Evolutionary conservation across 2,329 filamentous ascomycete species (phyloP).

Genomic region (Epichloe bromicola): DNA sequence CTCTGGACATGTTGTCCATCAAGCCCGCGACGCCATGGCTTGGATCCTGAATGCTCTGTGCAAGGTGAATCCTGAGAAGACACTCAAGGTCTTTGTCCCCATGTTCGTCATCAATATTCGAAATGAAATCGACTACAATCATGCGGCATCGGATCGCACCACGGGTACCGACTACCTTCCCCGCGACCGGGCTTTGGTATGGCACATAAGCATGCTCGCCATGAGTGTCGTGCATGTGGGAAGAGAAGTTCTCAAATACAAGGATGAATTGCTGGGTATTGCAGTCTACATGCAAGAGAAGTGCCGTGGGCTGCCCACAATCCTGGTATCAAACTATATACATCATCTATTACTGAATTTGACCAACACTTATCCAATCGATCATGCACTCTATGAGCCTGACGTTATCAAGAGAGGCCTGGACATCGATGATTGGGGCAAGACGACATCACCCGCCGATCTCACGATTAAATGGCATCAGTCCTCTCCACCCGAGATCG

Average conservation of each 20-base stretch:
- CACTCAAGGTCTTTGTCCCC: conserved; percentile 78
- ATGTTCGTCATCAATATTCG: conserved; percentile 85
- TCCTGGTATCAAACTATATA: conserved; percentile 94
- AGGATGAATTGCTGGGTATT: conserved; percentile 79
- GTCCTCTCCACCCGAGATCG: conserved; percentile 64
- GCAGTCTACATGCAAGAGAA: conserved; percentile 93
- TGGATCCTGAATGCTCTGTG: conserved; percentile 95
- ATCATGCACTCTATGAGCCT: conserved; percentile 80
- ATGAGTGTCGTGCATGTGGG: conserved; percentile 98
- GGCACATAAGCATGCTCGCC: conserved; percentile 93
- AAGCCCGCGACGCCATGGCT: conserved; percentile 93
- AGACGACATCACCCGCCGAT: conserved; percentile 57
- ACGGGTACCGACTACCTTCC: conserved; percentile 89
- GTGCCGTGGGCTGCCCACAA: conserved; percentile 84
- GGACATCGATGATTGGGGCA: conserved; percentile 72
- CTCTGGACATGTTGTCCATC: conserved; percentile 87
- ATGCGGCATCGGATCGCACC: conserved; percentile 86
- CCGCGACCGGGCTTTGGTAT: conserved; percentile 82
- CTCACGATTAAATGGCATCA: conserved; percentile 87
- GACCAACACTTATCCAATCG: conserved; percentile 85
- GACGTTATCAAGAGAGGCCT: conserved; percentile 57
- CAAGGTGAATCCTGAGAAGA: conserved; percentile 90
- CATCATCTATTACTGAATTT: conserved; percentile 92
- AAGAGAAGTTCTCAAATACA: conserved; percentile 76
- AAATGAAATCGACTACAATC: conserved; percentile 93